A percentile compares a stretch with the other conserved stretches of the same genome.
These are phyloP conservation scores for Capronia epimyces DNA, from an alignment of 2,329 filamentous ascomycete species.

Conservation along the genomic window DNA sequence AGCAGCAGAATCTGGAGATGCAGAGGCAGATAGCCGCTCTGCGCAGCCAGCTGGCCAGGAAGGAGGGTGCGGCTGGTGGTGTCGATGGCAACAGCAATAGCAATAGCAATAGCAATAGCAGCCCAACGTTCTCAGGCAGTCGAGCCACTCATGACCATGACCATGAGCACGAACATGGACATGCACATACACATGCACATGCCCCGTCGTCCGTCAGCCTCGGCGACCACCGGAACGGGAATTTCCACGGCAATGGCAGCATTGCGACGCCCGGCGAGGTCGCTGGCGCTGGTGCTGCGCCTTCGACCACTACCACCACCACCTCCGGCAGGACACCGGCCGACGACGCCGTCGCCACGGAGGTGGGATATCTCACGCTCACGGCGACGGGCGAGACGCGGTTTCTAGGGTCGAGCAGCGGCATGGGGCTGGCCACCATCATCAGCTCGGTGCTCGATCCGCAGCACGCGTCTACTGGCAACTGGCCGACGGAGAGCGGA, in stretches of 20 bases:
- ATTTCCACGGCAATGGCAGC: too few relatives aligned
- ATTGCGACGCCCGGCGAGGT: too few relatives aligned
- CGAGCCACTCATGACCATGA: not conserved
- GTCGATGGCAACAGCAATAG: too few relatives aligned
- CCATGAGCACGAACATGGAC: too few relatives aligned
- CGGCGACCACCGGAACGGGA: too few relatives aligned
- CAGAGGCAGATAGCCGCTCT: not conserved
- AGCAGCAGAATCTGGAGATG: conserved; percentile 1
- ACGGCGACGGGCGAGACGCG: conserved; percentile 41
- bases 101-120: not conserved
- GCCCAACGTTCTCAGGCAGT: not conserved
- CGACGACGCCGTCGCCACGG: conserved; percentile 36
- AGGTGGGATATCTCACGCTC: conserved; percentile 41
- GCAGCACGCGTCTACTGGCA: conserved; percentile 1
- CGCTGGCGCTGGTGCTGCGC: too few relatives aligned
- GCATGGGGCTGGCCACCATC: conserved; percentile 41
- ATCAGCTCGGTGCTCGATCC: conserved; percentile 29
- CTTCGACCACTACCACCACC: not conserved
- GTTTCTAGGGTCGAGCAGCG: conserved; percentile 36
- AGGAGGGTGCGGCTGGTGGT: too few relatives aligned
- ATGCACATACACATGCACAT: too few relatives aligned
- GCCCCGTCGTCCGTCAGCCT: too few relatives aligned
- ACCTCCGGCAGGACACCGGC: conserved; percentile 1
- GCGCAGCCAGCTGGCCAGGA: not conserved
- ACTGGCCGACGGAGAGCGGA: conserved; percentile 1